These are phyloP conservation scores for Malania oleifera DNA, from an alignment of 164 flowering plant genomes.

Conservation along the genomic window DNA sequence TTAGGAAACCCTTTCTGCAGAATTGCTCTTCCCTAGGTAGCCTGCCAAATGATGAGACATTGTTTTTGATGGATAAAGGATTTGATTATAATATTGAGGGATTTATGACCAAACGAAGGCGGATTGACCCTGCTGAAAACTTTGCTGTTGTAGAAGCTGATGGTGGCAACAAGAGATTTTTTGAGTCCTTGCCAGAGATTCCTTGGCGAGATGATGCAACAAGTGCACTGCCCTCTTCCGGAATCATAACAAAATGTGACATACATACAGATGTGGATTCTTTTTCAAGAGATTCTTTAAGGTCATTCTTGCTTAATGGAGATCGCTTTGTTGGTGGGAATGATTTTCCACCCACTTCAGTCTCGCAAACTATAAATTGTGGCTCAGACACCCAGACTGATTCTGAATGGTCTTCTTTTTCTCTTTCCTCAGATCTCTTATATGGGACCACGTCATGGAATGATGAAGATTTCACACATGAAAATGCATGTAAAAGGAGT, in stretches of 20 bases:
- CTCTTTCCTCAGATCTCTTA: conserved; percentile 17
- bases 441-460: conserved; percentile 15
- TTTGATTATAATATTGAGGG: conserved; percentile 22
- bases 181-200: conserved; percentile 17
- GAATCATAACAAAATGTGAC: conserved; percentile 6
- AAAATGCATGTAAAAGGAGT: conserved; percentile 18
- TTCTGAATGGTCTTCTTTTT: conserved; percentile 21
- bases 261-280: conserved; percentile 18
- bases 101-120: conserved; percentile 20
- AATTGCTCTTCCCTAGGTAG: conserved; percentile 32
- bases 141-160: conserved; percentile 20
- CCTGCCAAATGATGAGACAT: conserved; percentile 15
- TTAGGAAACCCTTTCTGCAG: conserved; percentile 26
- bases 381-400: conserved; percentile 14
- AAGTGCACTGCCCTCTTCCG: conserved; percentile 16
- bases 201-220: conserved; percentile 16
- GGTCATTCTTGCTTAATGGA: conserved; percentile 13
- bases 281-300: conserved; percentile 16
- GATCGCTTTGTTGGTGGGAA: conserved; percentile 20
- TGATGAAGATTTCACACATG: conserved; percentile 13
- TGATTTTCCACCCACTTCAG: conserved; percentile 17
- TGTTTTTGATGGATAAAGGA: conserved; percentile 19
- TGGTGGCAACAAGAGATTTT: conserved; percentile 9
- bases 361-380: conserved; percentile 5
- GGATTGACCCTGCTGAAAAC: conserved; percentile 11